phyloP scores from a whole-genome alignment of 441 rosid species.

The Codiaeum variegatum region DNA sequence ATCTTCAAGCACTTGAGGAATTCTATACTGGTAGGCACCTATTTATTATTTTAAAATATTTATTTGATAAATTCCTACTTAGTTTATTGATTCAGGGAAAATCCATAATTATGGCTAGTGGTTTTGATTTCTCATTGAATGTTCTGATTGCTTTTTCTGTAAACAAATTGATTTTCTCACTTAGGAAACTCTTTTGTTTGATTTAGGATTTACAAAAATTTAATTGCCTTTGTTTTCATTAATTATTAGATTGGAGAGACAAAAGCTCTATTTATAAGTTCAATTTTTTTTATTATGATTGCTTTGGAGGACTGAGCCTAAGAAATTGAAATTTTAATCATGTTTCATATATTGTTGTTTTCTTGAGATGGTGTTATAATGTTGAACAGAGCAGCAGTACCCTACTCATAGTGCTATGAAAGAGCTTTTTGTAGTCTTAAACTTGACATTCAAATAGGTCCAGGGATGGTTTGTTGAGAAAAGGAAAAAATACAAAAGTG shows the following conservation, averaged over 20 bases:
- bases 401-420: slow-evolving; percentile 52
- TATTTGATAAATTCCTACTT: background rate
- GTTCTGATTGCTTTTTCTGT: background rate
- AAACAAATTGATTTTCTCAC: background rate
- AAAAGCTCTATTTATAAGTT: no score
- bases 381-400: slow-evolving; percentile 53
- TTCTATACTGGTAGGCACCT: slow-evolving; percentile 50
- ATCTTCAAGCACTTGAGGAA: slow-evolving; percentile 63
- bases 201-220: background rate
- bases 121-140: background rate
- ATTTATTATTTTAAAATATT: background rate
- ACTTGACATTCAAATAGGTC: slow-evolving; percentile 70
- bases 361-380: slow-evolving; percentile 19
- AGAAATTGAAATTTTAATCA: background rate
- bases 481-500: slow-evolving; percentile 55
- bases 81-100: background rate
- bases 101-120: background rate
- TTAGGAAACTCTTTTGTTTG: background rate
- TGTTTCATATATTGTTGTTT: background rate
- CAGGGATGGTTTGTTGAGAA: slow-evolving; percentile 69
- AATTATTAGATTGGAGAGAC: background rate
- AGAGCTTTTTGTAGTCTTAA: slow-evolving; percentile 47
- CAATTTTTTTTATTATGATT: background rate
- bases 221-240: background rate
- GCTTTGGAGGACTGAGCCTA: background rate